Conservation (phyloP, 2,329 filamentous ascomycete genomes). For the Arthrobotrys conoides region DNA sequence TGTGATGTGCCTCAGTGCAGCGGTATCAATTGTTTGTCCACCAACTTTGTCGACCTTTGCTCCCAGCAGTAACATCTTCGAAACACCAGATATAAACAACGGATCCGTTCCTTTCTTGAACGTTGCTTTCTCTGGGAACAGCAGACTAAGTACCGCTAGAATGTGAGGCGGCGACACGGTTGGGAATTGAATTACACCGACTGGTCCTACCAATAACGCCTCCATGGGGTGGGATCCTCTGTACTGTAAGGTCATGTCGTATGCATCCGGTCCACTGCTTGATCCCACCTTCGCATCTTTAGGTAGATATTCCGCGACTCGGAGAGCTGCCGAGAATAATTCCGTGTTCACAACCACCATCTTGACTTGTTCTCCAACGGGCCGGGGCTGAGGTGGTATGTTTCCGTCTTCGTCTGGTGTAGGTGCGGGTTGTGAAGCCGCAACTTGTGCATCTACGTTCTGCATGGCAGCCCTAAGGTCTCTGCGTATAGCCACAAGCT, state of each 20-base stretch:
- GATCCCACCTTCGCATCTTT: slow-evolving; percentile 58
- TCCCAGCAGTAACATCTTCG: slow-evolving; percentile 88
- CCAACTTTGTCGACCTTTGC: slow-evolving; percentile 79
- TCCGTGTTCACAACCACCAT: slow-evolving; percentile 85
- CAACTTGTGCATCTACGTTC: slow-evolving; percentile 73
- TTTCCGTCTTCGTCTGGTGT: slow-evolving; percentile 41
- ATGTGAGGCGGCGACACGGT: slow-evolving; percentile 86
- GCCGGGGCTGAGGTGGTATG: slow-evolving; percentile 25
- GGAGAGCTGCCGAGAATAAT: slow-evolving; percentile 87
- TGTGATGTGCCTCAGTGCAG: slow-evolving; percentile 75
- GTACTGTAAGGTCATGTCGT: slow-evolving; percentile 71
- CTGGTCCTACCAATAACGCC: slow-evolving; percentile 83
- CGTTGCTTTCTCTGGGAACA: slow-evolving; percentile 86
- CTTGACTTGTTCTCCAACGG: slow-evolving; percentile 74
- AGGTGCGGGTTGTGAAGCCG: slow-evolving; percentile 31
- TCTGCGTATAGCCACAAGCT: slow-evolving; percentile 80
- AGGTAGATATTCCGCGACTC: slow-evolving; percentile 83
- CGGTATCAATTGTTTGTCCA: slow-evolving; percentile 83
- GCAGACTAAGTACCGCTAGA: slow-evolving; percentile 82
- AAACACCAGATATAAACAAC: slow-evolving; percentile 81
- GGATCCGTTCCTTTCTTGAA: slow-evolving; percentile 85
- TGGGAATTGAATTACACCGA: slow-evolving; percentile 85
- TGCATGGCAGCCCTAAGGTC: slow-evolving; percentile 75
- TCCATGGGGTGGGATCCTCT: slow-evolving; percentile 76
- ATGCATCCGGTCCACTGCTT: slow-evolving; percentile 63